Evolutionary conservation across 257 asterid species (phyloP).

Genomic region (Verbascum thapsus): DNA sequence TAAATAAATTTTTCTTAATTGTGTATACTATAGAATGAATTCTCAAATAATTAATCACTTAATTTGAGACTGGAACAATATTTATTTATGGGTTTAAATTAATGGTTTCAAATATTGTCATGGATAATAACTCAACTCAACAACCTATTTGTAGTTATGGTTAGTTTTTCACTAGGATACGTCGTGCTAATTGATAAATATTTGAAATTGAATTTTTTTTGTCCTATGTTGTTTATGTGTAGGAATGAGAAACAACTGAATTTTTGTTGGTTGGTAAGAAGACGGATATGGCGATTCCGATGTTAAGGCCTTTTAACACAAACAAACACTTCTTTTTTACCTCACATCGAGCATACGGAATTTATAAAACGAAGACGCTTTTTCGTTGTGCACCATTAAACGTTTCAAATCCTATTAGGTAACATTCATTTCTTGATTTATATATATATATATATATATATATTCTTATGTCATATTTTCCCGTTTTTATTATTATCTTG

Average conservation of each 20-base stretch:
- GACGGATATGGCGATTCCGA: slow-evolving; percentile 61
- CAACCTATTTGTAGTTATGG: no score
- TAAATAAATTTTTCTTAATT: no score
- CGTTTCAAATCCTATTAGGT: slow-evolving; percentile 42
- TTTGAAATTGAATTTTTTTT: no score
- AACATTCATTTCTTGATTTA: slow-evolving; percentile 11
- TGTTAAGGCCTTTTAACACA: slow-evolving; percentile 38
- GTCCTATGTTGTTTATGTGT: slow-evolving; percentile 32
- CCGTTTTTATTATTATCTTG: slow-evolving; percentile 5
- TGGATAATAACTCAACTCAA: no score
- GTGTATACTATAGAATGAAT: no score
- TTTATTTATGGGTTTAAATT: no score
- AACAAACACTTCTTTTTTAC: slow-evolving; percentile 9
- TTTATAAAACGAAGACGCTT: slow-evolving; percentile 29
- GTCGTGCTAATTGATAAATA: no score
- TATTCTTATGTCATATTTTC: background rate
- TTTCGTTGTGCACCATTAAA: slow-evolving; percentile 36
- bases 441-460: no score
- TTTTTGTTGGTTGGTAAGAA: background rate
- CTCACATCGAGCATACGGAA: slow-evolving; percentile 23
- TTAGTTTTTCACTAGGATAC: no score
- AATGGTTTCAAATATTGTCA: no score
- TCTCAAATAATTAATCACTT: no score
- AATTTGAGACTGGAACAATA: no score
- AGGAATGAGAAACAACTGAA: slow-evolving; percentile 22